Evolutionary conservation across 2,329 filamentous ascomycete species (phyloP).

Genomic region (Alternaria viburni): DNA sequence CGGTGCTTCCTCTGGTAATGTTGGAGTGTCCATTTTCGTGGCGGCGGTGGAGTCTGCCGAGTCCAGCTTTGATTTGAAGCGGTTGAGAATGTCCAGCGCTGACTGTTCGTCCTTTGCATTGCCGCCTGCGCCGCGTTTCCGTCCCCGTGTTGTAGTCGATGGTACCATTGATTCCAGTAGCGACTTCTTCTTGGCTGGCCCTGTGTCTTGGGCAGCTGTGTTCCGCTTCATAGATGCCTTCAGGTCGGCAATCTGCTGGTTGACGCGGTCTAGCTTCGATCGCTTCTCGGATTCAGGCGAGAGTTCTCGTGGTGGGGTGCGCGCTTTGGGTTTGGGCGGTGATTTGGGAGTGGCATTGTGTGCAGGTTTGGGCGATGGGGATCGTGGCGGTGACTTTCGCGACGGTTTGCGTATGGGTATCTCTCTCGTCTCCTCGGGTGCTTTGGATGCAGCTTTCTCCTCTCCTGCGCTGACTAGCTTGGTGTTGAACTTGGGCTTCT

Average conservation of each 20-base stretch:
- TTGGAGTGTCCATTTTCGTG: constrained; percentile 37
- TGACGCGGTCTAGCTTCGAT: constrained; percentile 69
- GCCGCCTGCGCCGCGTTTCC: constrained; percentile 70
- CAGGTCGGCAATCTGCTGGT: constrained; percentile 79
- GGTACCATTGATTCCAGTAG: constrained; percentile 78
- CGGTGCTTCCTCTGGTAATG: constrained; percentile 26
- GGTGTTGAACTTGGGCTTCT: constrained; percentile 81
- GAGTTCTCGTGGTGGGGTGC: constrained; percentile 45
- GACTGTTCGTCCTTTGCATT: constrained; percentile 57
- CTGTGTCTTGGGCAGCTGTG: constrained; percentile 36
- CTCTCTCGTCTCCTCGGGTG: constrained; percentile 38
- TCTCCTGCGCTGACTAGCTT: constrained; percentile 65
- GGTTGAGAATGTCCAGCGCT: constrained; percentile 73
- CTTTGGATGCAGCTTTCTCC: constrained; percentile 46
- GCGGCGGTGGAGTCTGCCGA: constrained; percentile 45
- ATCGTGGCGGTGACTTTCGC: constrained; percentile 31
- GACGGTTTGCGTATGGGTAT: constrained; percentile 44
- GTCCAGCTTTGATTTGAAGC: constrained; percentile 79
- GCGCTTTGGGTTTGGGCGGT: constrained; percentile 23
- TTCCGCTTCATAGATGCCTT: constrained; percentile 82
- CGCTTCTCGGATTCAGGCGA: constrained; percentile 49
- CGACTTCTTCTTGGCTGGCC: constrained; percentile 60
- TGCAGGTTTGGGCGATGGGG: constrained; percentile 30
- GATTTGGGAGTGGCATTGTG: constrained; percentile 17
- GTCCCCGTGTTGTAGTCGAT: constrained; percentile 70